Percentiles rank a stretch among this genome's conserved stretches.
These are phyloP conservation scores for Aspergillus aculeatus DNA, from an alignment of 2,329 filamentous ascomycete genomes.

Conservation along the genomic window DNA sequence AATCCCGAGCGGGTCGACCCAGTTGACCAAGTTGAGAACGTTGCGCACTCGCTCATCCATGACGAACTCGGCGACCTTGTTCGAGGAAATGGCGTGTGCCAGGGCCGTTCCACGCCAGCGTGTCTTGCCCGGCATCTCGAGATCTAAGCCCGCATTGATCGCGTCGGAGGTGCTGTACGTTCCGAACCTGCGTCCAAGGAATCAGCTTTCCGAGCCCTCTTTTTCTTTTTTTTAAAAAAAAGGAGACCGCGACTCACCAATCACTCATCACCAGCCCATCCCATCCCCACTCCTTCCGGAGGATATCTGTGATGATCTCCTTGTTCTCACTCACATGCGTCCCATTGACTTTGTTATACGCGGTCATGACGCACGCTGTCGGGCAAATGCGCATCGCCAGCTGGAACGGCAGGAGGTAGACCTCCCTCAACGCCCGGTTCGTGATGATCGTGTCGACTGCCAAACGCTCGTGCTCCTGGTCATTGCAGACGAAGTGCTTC, in stretches of 20 bases:
- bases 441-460: conserved; percentile 45
- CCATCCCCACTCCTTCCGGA: conserved; percentile 49
- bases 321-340: conserved; percentile 46
- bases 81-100: conserved; percentile 50
- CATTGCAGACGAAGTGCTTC: conserved; percentile 60
- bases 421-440: conserved; percentile 59
- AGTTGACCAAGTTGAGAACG: conserved; percentile 61
- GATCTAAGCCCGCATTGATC: conserved; percentile 47
- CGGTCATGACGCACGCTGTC: conserved; percentile 58
- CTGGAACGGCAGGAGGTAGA: conserved; percentile 65
- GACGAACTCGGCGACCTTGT: conserved; percentile 56
- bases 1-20: conserved; percentile 54
- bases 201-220: no score
- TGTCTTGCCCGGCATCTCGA: conserved; percentile 50
- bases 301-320: conserved; percentile 42
- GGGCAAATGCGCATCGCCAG: conserved; percentile 58
- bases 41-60: conserved; percentile 60
- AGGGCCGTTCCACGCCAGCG: conserved; percentile 43
- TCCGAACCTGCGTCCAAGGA: conserved; percentile 37
- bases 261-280: conserved; percentile 49
- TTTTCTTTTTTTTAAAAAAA: no score
- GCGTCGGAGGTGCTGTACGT: conserved; percentile 48
- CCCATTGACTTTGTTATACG: conserved; percentile 59
- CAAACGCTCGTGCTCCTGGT: conserved; percentile 48
- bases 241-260: conserved; percentile 32